phyloP scores from a whole-genome alignment of 495 filamentous ascomycete genomes.

The Aspergillus sclerotiicarbonarius region DNA sequence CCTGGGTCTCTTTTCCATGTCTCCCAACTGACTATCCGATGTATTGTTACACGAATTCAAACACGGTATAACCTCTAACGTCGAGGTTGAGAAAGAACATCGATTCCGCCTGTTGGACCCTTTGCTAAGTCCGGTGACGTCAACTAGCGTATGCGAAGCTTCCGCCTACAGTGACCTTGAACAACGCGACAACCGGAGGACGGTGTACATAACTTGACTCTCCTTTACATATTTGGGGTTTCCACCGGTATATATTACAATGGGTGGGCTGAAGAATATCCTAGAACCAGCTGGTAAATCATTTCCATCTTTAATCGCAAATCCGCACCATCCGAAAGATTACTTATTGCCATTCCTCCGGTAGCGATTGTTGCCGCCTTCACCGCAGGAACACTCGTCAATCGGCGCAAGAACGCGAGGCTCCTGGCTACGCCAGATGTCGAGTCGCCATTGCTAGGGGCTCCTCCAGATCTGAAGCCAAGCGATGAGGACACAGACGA shows the following conservation, averaged over 20 bases:
- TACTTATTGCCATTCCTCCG: not conserved
- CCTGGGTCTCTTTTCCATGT: not conserved
- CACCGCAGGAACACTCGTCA: slow-evolving; percentile 23
- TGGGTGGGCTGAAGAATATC: not conserved
- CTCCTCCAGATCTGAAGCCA: slow-evolving; percentile 11
- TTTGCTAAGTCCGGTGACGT: not conserved
- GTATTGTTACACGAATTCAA: not conserved
- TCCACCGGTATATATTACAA: not conserved
- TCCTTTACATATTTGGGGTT: not conserved
- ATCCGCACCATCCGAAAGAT: not conserved
- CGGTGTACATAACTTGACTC: not conserved
- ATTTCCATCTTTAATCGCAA: not conserved
- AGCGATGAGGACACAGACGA: not conserved
- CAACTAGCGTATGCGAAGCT: not conserved
- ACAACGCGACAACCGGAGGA: not conserved
- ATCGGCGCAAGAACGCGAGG: slow-evolving; percentile 12
- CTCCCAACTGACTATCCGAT: not conserved
- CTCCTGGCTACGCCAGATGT: slow-evolving; percentile 4
- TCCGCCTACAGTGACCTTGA: not conserved
- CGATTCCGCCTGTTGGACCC: not conserved
- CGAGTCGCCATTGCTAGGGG: slow-evolving; percentile 18
- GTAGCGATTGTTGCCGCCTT: slow-evolving; percentile 25
- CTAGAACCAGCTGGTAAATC: not conserved
- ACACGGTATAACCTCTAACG: not conserved
- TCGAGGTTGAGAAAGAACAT: not conserved